A percentile compares a stretch with the other conserved stretches of the same genome.
phyloP scores from a whole-genome alignment of 2,329 filamentous ascomycete genomes.

The Pseudovirgaria hyperparasitica region DNA sequence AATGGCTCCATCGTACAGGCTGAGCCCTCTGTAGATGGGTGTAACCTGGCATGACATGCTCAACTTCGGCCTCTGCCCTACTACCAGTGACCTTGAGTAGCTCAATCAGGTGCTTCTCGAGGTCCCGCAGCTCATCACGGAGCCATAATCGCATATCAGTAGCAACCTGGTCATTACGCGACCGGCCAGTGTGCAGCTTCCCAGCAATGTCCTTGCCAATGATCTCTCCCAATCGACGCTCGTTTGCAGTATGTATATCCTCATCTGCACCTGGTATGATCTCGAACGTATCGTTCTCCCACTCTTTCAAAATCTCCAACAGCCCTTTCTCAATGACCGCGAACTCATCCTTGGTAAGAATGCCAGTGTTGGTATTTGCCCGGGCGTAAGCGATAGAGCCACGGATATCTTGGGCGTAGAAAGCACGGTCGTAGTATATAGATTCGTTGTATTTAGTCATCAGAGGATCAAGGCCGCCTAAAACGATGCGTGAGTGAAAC shows the following conservation, averaged over 20 bases:
- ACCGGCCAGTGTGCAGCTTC: conserved; percentile 79
- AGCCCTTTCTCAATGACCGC: conserved; percentile 61
- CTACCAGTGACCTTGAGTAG: conserved; percentile 57
- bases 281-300: conserved; percentile 31
- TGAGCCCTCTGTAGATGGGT: conserved; percentile 76
- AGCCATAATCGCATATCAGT: conserved; percentile 88
- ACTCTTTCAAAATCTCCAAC: conserved; percentile 40
- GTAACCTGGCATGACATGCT: conserved; percentile 75
- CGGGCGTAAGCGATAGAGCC: conserved; percentile 72
- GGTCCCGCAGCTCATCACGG: conserved; percentile 55
- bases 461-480: conserved; percentile 69
- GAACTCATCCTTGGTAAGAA: conserved; percentile 63
- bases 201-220: conserved; percentile 76
- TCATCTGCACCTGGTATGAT: conserved; percentile 37
- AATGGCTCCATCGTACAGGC: conserved; percentile 72
- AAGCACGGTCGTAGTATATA: conserved; percentile 63
- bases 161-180: conserved; percentile 80
- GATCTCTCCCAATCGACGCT: conserved; percentile 54
- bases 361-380: conserved; percentile 63
- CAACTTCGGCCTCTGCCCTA: conserved; percentile 62
- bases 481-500: conserved; percentile 1
- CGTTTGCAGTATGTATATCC: conserved; percentile 44
- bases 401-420: conserved; percentile 70
- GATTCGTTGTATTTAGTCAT: conserved; percentile 79
- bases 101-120: conserved; percentile 56